Evolutionary conservation across 176 grass and related monocot genomes (phyloP), one percentile per base, ranked within the genome.

Genomic region (Urochloa ruziziensis): DNA sequence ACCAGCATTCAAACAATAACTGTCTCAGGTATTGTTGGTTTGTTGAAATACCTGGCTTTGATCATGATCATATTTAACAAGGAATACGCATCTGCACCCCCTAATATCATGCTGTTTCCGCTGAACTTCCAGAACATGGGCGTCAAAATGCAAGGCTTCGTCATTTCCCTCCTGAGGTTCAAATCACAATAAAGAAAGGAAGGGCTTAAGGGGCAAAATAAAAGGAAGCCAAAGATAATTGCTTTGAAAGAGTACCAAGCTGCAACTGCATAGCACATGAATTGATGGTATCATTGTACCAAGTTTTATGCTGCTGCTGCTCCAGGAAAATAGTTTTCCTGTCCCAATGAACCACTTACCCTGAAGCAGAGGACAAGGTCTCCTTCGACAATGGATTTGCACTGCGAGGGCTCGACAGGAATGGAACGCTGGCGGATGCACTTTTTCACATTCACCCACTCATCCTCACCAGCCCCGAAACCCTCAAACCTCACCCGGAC

Each of bases 311-410:
- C 40, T 44, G 27, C 70, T 53, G 23, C 28, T 34, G 33, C 66
- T 69, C 17, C 6, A 70, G 30, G 6, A 37, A 73, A 35, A 36
- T 59, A 13, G 10, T 21, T 53, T 23, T 7, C 7, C 8, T 52
- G 1, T 10, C 18, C 51, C 47, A 49, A 53, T 32, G 64, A 67
- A 10, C 39, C 19, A 36, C 78, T 80, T 86, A 90, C 93, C 87
- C 64, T 84, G 74, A 96, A 99, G 83, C 97, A 99, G 42, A 99
- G 91, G 59, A 99, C 94, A 52, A 96, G 97, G 76, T 96, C 93
- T 66, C 93, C 93, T 46, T 90, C 79, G 0, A 53, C 70, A 81
- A 99, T 70, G 28, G 58, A 88, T 70, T 44, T 53, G 65, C 97
- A 99, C 70, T 99, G 89, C 2, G 93, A 89, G 2, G 93, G 85